Conservation (phyloP, 139 green algal species). For the Haematococcus lacustris region DNA sequence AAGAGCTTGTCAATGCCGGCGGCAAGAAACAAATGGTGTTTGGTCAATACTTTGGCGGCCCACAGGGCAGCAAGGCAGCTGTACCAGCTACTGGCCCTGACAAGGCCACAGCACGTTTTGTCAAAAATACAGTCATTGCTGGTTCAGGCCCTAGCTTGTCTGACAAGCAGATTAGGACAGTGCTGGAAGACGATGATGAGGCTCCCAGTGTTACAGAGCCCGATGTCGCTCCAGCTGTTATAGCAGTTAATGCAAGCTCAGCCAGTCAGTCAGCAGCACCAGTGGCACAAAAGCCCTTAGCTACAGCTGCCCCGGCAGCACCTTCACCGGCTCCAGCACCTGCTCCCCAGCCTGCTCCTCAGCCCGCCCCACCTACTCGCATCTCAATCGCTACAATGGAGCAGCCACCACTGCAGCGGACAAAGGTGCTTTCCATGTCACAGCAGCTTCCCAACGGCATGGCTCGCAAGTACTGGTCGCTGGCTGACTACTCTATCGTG, state of each 20-base stretch:
- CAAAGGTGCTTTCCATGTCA: constrained; percentile 25
- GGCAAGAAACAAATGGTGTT: constrained; percentile 36
- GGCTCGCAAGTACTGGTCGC: constrained; percentile 37
- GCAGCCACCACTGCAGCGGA: too few relatives aligned
- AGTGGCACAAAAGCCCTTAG: too few relatives aligned
- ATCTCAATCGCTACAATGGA: too few relatives aligned
- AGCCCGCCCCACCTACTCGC: too few relatives aligned
- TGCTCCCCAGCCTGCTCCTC: too few relatives aligned
- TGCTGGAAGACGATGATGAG: constrained; percentile 20
- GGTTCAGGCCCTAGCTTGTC: neutral
- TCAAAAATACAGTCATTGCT: neutral
- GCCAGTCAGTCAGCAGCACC: too few relatives aligned
- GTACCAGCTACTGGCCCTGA: neutral
- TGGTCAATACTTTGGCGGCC: constrained; percentile 35
- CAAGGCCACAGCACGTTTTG: neutral
- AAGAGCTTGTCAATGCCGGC: constrained; percentile 26
- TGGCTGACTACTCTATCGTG: constrained; percentile 40
- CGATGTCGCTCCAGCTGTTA: too few relatives aligned
- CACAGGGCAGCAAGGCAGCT: neutral
- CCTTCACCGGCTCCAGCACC: too few relatives aligned
- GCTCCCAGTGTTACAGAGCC: too few relatives aligned
- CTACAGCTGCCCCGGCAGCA: too few relatives aligned
- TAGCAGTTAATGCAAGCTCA: too few relatives aligned
- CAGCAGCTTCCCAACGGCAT: constrained; percentile 30
- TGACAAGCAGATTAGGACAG: constrained; percentile 6